Base-by-base conservation (phyloP, 768 basidiomycete species). In the Rhodotorula kratochvilovae region DNA sequence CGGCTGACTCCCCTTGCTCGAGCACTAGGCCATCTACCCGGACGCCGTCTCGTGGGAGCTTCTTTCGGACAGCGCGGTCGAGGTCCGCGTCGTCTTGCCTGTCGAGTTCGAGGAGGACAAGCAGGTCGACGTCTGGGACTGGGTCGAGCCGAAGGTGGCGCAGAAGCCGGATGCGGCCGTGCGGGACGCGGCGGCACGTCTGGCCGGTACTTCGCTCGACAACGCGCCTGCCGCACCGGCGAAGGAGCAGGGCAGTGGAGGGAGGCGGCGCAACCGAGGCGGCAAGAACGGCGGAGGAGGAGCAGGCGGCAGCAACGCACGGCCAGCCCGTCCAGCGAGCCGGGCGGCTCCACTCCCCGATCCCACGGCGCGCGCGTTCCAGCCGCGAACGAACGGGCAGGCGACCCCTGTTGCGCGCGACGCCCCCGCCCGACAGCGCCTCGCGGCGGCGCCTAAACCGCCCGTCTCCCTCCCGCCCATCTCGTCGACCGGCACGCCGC, bases 11-110 rank as follows among this genome's bases (percentile, higher is more conserved):
- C 21, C 7, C 16, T 21, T 12, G 8, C 35, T 16, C 17, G 48
- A 7, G 23, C 29, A n/a, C 17, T 58, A 67, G 66, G 58, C 66
- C 29, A 67, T 67, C 51, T 67, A 53, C 33, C 66, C 66, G 12
- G 58, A 60, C 42, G 27, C 51, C 13, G 66, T 67, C 23, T 31
- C 58, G 12, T 67, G 66, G 66, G 50, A 39, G 8, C 57, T 48
- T 1, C 29, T 35, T 2, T 7, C 19, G 13, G 50, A 33, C n/a
- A 46, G 3, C 8, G 35, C 16, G 16, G 61, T 68, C 21, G 33
- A 61, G 35, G 33, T 68, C 15, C 31, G 25, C 35, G 55, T 68
- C 29, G n/a, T 19, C 5, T 33, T 61, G 12, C 60, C 61, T 10
- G 55, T 68, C 55, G 39, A 57, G n/a, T 45, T 68, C 17, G 67